Evolutionary conservation across 2,329 filamentous ascomycete species (phyloP).

Genomic region (Colletotrichum sp.): DNA sequence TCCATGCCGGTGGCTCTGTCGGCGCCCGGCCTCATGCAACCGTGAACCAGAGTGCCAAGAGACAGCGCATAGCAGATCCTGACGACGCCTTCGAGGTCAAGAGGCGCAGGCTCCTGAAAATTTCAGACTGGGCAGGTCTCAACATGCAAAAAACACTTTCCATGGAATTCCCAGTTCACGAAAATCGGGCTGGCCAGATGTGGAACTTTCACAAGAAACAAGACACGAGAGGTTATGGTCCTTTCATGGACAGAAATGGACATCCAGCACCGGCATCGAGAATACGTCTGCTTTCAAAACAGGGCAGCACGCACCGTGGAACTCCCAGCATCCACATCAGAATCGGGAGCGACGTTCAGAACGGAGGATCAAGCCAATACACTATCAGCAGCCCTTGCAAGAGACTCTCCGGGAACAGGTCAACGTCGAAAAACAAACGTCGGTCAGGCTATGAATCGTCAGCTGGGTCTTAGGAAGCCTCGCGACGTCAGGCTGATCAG

Average conservation of each 20-base stretch:
- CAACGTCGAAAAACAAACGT: background rate
- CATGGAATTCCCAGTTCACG: background rate
- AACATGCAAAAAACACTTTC: conserved; percentile 32
- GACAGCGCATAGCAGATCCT: background rate
- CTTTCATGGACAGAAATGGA: background rate
- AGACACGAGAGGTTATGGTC: background rate
- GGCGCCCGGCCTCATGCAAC: background rate
- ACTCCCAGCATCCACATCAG: conserved; percentile 4
- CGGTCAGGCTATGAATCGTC: background rate
- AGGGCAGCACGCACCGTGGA: background rate
- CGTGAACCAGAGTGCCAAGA: background rate
- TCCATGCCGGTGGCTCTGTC: background rate
- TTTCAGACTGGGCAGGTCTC: conserved; percentile 33
- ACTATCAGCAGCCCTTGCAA: background rate
- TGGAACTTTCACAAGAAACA: conserved; percentile 14
- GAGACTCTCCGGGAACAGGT: background rate
- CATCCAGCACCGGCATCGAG: background rate
- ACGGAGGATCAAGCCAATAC: background rate
- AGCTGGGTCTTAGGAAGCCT: background rate
- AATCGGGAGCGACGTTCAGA: conserved; percentile 17
- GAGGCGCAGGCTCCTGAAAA: conserved; percentile 17
- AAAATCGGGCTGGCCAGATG: background rate
- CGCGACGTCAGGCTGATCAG: background rate
- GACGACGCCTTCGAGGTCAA: conserved; percentile 10
- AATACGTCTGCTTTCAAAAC: background rate